Conservation (phyloP, 495 filamentous ascomycete genomes). For the Immersiella caudata region DNA sequence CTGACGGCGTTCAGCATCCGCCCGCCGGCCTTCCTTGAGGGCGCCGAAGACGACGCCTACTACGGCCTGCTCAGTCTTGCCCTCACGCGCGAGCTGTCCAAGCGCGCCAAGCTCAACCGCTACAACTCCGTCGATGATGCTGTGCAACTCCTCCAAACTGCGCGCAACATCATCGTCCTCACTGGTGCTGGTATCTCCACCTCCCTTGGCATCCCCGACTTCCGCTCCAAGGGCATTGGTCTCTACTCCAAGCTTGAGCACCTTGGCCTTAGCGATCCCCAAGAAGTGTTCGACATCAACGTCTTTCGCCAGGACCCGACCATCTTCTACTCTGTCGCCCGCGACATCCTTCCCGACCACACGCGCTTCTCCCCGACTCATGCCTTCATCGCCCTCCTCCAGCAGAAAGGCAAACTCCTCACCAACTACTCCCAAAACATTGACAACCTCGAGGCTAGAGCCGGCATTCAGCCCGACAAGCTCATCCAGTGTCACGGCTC, state of each 20-base stretch:
- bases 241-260: constrained; percentile 84
- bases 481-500: constrained; percentile 96
- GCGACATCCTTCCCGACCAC: constrained; percentile 81
- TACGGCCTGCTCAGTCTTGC: constrained; percentile 73
- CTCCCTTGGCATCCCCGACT: constrained; percentile 87
- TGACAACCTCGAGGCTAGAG: constrained; percentile 90
- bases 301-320: constrained; percentile 83
- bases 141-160: constrained; percentile 69
- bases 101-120: constrained; percentile 74
- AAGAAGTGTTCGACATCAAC: constrained; percentile 91
- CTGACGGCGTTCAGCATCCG: constrained; percentile 89
- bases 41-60: constrained; percentile 71
- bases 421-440: constrained; percentile 99
- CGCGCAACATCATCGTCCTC: constrained; percentile 85
- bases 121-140: constrained; percentile 91
- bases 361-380: constrained; percentile 84
- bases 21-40: constrained; percentile 76
- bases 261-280: constrained; percentile 73
- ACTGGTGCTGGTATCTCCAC: constrained; percentile 94
- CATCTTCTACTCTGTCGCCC: constrained; percentile 90
- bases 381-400: constrained; percentile 91
- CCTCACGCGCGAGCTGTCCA: constrained; percentile 79
- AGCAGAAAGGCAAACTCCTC: constrained; percentile 84
- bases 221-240: constrained; percentile 80
- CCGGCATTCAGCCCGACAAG: constrained; percentile 80